Conservation (phyloP, 2,329 filamentous ascomycete species). For the Blastomyces emzantsi region DNA sequence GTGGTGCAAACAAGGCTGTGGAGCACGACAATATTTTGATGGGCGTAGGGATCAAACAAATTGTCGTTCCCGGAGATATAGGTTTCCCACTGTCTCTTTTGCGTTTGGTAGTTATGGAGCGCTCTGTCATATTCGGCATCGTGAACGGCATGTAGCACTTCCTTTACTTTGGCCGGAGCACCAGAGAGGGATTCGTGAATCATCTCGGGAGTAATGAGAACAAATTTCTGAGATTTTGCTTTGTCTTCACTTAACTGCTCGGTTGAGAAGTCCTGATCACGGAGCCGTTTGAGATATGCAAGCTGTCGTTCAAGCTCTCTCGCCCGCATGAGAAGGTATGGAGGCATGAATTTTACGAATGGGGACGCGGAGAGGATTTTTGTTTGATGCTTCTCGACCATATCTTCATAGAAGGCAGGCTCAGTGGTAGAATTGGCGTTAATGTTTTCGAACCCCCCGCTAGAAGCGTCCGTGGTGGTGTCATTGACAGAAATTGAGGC, state of each 20-base stretch:
- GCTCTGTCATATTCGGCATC: constrained; percentile 96
- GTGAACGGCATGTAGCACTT: constrained; percentile 88
- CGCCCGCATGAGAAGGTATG: constrained; percentile 84
- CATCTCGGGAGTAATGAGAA: constrained; percentile 92
- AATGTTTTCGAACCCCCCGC: constrained; percentile 46
- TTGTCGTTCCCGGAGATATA: constrained; percentile 82
- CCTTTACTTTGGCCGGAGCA: constrained; percentile 77
- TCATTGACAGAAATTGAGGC: constrained; percentile 15
- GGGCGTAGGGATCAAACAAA: constrained; percentile 87
- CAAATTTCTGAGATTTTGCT: constrained; percentile 61
- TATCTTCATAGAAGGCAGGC: constrained; percentile 89
- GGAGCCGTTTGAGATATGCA: constrained; percentile 69
- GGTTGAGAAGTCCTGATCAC: constrained; percentile 53
- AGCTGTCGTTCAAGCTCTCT: constrained; percentile 83
- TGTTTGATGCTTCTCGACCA: constrained; percentile 87
- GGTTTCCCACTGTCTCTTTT: constrained; percentile 92
- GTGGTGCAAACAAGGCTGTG: constrained; percentile 91
- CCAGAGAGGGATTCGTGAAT: constrained; percentile 73
- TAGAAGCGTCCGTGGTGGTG: constrained; percentile 14
- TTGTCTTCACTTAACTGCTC: constrained; percentile 50
- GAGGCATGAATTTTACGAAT: constrained; percentile 90
- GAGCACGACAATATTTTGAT: constrained; percentile 91
- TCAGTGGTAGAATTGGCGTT: constrained; percentile 61
- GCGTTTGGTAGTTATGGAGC: constrained; percentile 83
- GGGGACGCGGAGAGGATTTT: constrained; percentile 91